Base-by-base conservation (phyloP, 805 yeast genomes). In the Maudiozyma serrabonitensis region DNA sequence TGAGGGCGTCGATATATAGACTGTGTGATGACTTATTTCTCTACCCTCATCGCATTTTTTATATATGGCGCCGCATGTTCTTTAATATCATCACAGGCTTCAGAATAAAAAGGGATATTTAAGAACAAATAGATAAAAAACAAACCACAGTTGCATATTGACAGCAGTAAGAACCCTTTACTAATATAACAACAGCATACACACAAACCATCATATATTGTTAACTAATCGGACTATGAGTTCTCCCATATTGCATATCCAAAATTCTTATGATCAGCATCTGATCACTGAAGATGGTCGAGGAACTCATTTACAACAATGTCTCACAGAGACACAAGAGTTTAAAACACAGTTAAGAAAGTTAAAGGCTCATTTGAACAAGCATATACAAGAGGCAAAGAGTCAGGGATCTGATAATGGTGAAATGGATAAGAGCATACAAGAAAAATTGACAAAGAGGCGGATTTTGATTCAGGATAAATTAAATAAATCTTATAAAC, bases 361-460 rank as follows among this genome's bases (percentile, higher is more conserved):
- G 51, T 59, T 75, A 53, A 66, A 66, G 53, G 75, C 74, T 6
- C 78, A 76, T 58, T 59, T 62, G 34, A 63, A 65, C 45, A 70
- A 68, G 54, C 58, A 58, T 34, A 57, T 63, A 9, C 62, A 57
- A 31, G 62, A 57, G 16, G 32, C 48, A 3, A 59, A 56, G 39
- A 52, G 52, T 26, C 32, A 26, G 39, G 45, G 21, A n/a, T 23
- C 19, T 6, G n/a, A 41, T 23, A 31, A 25, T 41, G 50, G 21
- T 26, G n/a, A 31, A 1, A 32, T 31, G 18, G 40, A 7, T 26
- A 16, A 16, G n/a, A 31, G n/a, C 6, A 11, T 6, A 3, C 32
- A 28, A 11, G 21, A 11, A 9, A 35, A 16, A 23, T 23, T 42
- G 16, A 47, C 46, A 34, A 62, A 59, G 43, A 53, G 46, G n/a